Evolutionary conservation across 257 asterid genomes (phyloP), one percentile per base, ranked within the genome.

Genomic region (Rauvolfia tetraphylla): DNA sequence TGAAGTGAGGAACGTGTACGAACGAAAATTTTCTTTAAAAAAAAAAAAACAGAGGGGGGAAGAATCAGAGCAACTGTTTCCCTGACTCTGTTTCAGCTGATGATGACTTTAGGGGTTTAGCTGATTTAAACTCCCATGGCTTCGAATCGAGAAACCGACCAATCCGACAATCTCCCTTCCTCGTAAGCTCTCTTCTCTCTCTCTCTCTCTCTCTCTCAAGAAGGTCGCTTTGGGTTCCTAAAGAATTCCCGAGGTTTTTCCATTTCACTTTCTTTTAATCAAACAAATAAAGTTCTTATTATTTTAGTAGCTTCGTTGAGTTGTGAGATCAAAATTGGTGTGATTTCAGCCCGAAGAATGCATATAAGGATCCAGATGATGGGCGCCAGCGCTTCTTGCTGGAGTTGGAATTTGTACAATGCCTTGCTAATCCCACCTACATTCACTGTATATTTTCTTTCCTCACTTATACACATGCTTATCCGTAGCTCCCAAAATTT

Each of bases 331-430:
- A 66, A 34, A 13, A 34, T 25, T 27, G 39, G n/a, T 31, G 41
- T 12, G 44, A 33, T 72, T 85, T 81, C 90, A 92, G 97, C 76
- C 80, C 83, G 33, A 86, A 83, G 76, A 82, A 67, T 20, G 69
- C 80, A 23, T 95, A 91, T 41, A 89, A 91, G 82, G 98, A 95
- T 82, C 93, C 95, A 49, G 98, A 95, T 83, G 98, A 93, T 84
- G 98, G 99, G 63, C 96, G 95, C 58, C 97, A 93, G 75, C 91
- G 98, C 39, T 91, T 95, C 82, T 84, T 89, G 79, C 94, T 95
- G 25, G 97, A 95, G 89, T 86, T 95, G 63, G 97, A 93, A 84
- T 95, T 95, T n/a, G 75, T 95, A 48, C 98, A 95, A 68, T 93
- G 97, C 83, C 91, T 95, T 39, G 92, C 97, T 63, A 95, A 88